These are phyloP conservation scores for Physaria fendleri DNA, from an alignment of 345 rosid species.

Conservation along the genomic window DNA sequence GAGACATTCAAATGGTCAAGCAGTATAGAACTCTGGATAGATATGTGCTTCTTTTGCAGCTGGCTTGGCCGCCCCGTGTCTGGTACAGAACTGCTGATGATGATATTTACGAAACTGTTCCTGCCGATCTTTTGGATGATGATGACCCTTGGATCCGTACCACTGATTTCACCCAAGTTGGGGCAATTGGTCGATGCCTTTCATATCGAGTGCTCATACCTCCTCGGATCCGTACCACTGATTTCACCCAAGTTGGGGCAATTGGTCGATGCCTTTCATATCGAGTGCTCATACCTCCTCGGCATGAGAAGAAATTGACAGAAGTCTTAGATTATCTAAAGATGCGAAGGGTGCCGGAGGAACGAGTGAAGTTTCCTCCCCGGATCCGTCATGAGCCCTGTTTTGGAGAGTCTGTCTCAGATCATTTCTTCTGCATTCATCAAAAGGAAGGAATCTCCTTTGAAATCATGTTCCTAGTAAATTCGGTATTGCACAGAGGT, in stretches of 20 bases:
- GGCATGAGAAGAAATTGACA: conserved; percentile 51
- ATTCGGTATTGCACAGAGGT: conserved; percentile 64
- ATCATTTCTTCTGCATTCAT: conserved; percentile 56
- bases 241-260: conserved; percentile 66
- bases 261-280: conserved; percentile 61
- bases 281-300: conserved; percentile 52
- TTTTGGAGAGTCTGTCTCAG: conserved; percentile 47
- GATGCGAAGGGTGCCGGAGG: conserved; percentile 48
- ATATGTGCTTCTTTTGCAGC: conserved; percentile 52
- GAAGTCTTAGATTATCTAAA: conserved; percentile 46
- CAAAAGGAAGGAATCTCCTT: conserved; percentile 48
- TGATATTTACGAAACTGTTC: conserved; percentile 44
- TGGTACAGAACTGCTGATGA: conserved; percentile 90
- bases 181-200: conserved; percentile 70
- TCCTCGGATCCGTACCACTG: conserved; percentile 93
- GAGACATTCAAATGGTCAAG: conserved; percentile 52
- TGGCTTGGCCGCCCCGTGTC: conserved; percentile 64
- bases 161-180: conserved; percentile 66
- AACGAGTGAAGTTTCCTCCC: conserved; percentile 32
- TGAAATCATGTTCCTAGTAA: conserved; percentile 61
- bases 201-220: conserved; percentile 44
- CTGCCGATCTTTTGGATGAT: conserved; percentile 73
- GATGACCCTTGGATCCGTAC: conserved; percentile 98
- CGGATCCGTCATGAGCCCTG: conserved; percentile 50
- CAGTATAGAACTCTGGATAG: conserved; percentile 35